Conservation (phyloP, 2,329 filamentous ascomycete species). For the Cercospora canescens region DNA sequence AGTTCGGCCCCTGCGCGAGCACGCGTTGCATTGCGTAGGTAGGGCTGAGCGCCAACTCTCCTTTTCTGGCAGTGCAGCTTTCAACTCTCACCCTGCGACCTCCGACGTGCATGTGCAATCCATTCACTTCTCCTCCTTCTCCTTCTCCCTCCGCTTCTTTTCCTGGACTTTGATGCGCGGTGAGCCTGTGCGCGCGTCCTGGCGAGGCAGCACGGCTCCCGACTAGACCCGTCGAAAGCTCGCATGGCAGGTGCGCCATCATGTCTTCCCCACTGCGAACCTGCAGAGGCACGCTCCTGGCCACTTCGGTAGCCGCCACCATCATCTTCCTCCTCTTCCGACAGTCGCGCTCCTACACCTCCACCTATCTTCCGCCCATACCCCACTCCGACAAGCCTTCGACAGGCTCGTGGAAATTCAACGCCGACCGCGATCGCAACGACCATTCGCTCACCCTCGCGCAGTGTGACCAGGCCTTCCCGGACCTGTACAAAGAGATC, state of each 20-base stretch:
- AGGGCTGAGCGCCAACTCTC: constrained; percentile 2
- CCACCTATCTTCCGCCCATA: neutral
- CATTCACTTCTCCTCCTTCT: neutral
- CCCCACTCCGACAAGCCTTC: constrained; percentile 1
- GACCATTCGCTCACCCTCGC: constrained; percentile 33
- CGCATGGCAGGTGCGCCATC: neutral
- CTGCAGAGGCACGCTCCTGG: constrained; percentile 6
- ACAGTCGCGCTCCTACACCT: neutral
- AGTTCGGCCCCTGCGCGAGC: neutral
- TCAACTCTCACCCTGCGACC: neutral
- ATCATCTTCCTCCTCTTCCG: constrained; percentile 3
- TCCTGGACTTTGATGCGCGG: neutral
- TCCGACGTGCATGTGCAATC: neutral
- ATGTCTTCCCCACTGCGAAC: constrained; percentile 2
- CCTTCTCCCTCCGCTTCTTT: neutral
- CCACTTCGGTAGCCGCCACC: neutral
- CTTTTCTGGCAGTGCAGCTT: neutral
- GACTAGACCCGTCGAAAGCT: neutral
- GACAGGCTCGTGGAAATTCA: constrained; percentile 11
- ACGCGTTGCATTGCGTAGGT: neutral
- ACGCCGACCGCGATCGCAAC: constrained; percentile 30
- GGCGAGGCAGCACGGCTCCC: neutral
- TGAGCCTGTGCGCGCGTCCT: neutral
- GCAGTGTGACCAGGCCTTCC: constrained; percentile 36
- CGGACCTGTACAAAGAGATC: constrained; percentile 36